Evolutionary conservation across 1,284 basidiomycete genomes (phyloP).

Genomic region (Volvariella volvacea): DNA sequence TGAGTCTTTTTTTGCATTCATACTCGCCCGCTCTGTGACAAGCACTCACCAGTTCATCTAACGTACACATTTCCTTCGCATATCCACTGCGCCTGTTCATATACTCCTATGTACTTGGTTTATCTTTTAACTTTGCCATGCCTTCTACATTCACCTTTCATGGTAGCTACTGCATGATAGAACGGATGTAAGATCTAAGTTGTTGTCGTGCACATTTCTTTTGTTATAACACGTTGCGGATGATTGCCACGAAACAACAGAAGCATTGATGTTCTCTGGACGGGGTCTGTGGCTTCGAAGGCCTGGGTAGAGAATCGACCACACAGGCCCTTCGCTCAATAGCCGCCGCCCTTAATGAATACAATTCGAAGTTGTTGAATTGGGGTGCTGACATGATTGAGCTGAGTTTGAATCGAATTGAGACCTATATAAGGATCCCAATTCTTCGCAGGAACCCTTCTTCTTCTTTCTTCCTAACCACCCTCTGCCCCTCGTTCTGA

Average conservation of each 20-base stretch:
- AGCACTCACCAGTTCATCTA: constrained; percentile 4
- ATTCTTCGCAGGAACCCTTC: constrained; percentile 14
- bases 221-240: constrained; percentile 3
- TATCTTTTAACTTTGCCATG: constrained; percentile 4
- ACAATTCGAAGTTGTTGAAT: no score
- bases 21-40: constrained; percentile 2
- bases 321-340: no score
- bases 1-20: constrained; percentile 10
- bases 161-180: no score
- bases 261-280: no score
- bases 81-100: no score
- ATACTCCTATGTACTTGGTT: no score
- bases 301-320: no score
- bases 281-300: no score
- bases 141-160: constrained; percentile 4
- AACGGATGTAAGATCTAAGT: no score
- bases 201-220: neutral
- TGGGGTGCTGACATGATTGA: neutral
- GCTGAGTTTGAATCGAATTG: constrained; percentile 44
- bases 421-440: constrained; percentile 41
- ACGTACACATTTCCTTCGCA: constrained; percentile 4
- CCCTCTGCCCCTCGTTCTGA: constrained; percentile 37
- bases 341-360: constrained; percentile 2
- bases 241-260: constrained; percentile 1
- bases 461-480: constrained; percentile 33